Percentiles rank a stretch among this genome's conserved stretches.
Conservation (phyloP, 2,329 filamentous ascomycete species). For the Cryphonectria parasitica region DNA sequence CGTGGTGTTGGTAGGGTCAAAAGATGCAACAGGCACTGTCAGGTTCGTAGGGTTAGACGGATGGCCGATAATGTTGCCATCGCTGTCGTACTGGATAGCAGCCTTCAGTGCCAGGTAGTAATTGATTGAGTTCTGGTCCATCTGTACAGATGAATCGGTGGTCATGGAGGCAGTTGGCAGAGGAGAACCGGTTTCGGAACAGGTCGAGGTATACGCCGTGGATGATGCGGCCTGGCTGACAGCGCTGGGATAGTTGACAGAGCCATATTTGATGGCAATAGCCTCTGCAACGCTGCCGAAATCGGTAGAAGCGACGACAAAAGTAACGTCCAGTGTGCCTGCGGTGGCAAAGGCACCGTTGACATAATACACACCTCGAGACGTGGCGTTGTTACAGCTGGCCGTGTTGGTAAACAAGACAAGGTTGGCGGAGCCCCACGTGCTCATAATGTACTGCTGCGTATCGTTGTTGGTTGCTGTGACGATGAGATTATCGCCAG, state of each 20-base stretch:
- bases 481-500: background rate
- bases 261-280: conserved; percentile 6
- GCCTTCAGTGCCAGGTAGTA: background rate
- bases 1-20: conserved; percentile 3
- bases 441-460: conserved; percentile 8
- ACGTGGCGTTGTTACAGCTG: background rate
- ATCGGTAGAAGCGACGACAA: background rate
- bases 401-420: background rate
- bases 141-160: conserved; percentile 1
- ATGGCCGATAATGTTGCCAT: conserved; percentile 7
- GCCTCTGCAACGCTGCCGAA: background rate
- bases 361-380: background rate
- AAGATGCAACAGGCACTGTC: background rate
- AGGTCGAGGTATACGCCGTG: conserved; percentile 3
- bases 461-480: background rate
- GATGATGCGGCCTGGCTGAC: background rate
- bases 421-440: background rate
- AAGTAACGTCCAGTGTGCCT: background rate
- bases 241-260: background rate
- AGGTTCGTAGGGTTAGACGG: conserved; percentile 4
- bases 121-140: background rate
- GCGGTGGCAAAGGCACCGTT: conserved; percentile 1
- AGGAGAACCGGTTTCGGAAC: background rate
- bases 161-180: background rate
- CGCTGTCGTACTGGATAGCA: conserved; percentile 5